Base-by-base conservation (phyloP, 495 filamentous ascomycete genomes). In the Penicillium angulare region DNA sequence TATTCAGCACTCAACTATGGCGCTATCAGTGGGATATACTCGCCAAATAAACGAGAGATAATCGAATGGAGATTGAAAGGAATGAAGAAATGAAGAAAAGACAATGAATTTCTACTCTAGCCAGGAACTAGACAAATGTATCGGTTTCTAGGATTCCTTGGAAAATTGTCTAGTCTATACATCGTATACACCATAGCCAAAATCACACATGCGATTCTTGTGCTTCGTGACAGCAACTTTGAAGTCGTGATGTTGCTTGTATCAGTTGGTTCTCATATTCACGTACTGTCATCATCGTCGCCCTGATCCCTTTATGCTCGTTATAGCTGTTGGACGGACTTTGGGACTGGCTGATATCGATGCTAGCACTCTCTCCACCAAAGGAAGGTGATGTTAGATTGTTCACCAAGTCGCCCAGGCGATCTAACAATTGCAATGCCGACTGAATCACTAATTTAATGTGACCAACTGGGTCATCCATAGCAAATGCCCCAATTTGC, bases 361-460 rank as follows among this genome's bases (percentile, higher is more conserved):
- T 46, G 12, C 21, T 18, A 7, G 15, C 29, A 8, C n/a, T 34
- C 27, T 35, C 43, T 8, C 43, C 75, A 68, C 70, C 46, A 69
- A 36, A 47, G 47, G 24, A 73, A 71, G 43, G 29, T 17, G 43
- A 16, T 39, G 54, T 46, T 21, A 74, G 59, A 55, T 52, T 76
- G 43, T 53, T 77, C 4, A 50, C 72, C 32, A 10, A 16, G 42
- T 46, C 43, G 8, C 29, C 29, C 43, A 46, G 29, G 5, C 43
- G 3, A 13, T 46, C 43, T 18, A 46, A 29, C 9, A 46, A 17
- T 46, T 20, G 43, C 20, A 46, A 46, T 8, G 43, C 43, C 23
- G 29, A 46, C 29, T 46, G 43, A 5, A 34, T 34, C 27, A 46
- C 29, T n/a, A 46, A 46, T 18, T 2, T 18, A 46, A 46, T 34